phyloP scores from a whole-genome alignment of 1,139 yeast genomes.

The Kodamaea sp. region DNA sequence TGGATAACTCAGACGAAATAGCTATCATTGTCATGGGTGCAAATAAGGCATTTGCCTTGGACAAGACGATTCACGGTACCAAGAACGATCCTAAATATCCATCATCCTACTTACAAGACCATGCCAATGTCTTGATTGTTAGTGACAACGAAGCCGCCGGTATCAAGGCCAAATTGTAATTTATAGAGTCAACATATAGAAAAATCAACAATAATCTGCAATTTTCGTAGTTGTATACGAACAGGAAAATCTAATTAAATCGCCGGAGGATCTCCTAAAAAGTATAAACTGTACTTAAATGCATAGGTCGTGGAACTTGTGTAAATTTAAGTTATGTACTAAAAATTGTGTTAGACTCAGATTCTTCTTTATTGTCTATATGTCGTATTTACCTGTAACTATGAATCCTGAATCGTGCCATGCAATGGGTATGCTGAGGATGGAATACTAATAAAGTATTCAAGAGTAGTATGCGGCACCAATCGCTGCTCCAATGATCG shows the following conservation, averaged over 20 bases:
- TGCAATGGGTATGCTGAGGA: slow-evolving; percentile 4
- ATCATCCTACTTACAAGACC: slow-evolving; percentile 49
- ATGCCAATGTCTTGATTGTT: slow-evolving; percentile 44
- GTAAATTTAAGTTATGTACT: too few relatives aligned
- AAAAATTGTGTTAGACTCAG: too few relatives aligned
- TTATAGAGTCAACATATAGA: too few relatives aligned
- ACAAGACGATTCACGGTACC: slow-evolving; percentile 41
- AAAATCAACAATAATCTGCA: too few relatives aligned
- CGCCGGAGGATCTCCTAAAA: too few relatives aligned
- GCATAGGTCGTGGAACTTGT: too few relatives aligned
- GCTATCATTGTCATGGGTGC: slow-evolving; percentile 52
- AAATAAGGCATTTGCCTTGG: slow-evolving; percentile 44
- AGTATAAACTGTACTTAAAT: too few relatives aligned
- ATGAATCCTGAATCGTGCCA: slow-evolving; percentile 6
- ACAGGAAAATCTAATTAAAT: too few relatives aligned
- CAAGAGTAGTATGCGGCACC: slow-evolving; percentile 41
- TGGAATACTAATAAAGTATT: slow-evolving; percentile 1
- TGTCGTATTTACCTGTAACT: neutral
- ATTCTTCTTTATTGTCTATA: neutral
- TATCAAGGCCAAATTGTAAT: slow-evolving; percentile 31
- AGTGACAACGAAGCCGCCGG: slow-evolving; percentile 51
- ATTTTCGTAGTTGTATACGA: too few relatives aligned
- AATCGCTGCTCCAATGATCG: slow-evolving; percentile 50
- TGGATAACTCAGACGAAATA: slow-evolving; percentile 58
- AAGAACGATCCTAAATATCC: slow-evolving; percentile 43